Evolutionary conservation across 2,329 filamentous ascomycete species (phyloP).

Genomic region (Colletotrichum cuscutae): DNA sequence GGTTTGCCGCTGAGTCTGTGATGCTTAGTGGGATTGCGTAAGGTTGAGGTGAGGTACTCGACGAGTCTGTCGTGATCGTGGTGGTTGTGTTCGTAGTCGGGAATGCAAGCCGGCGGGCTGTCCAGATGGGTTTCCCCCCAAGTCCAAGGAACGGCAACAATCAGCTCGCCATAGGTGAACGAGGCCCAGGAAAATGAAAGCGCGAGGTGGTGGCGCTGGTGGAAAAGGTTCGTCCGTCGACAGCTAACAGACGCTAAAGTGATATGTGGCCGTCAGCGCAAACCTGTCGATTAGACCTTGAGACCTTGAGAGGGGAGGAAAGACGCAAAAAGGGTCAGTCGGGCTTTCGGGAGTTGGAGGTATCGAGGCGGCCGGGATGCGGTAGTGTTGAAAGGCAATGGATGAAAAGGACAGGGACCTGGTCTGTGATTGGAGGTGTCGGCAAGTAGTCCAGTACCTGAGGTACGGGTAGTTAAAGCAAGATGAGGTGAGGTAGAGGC

Average conservation of each 20-base stretch:
- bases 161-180: conserved; percentile 28
- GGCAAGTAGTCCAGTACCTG: not conserved
- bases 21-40: not conserved
- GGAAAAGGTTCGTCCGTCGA: conserved; percentile 26
- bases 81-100: not conserved
- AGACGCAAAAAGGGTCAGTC: conserved; percentile 12
- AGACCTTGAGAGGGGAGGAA: conserved; percentile 4
- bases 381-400: conserved; percentile 12
- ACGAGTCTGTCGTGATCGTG: not conserved
- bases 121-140: conserved; percentile 21
- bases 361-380: conserved; percentile 22
- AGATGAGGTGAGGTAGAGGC: not conserved
- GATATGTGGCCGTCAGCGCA: conserved; percentile 33
- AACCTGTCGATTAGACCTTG: conserved; percentile 13
- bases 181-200: conserved; percentile 12
- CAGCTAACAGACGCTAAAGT: conserved; percentile 29
- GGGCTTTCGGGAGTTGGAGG: conserved; percentile 25
- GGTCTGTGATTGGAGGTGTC: conserved; percentile 29
- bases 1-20: not conserved
- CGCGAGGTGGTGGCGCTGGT: conserved; percentile 31
- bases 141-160: conserved; percentile 21
- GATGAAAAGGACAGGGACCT: conserved; percentile 29
- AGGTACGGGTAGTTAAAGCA: too few species aligned
- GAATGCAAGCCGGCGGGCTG: conserved; percentile 4
- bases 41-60: conserved; percentile 1